These are phyloP conservation scores for Metarhizium brunneum DNA, from an alignment of 2,329 filamentous ascomycete genomes.

Conservation along the genomic window DNA sequence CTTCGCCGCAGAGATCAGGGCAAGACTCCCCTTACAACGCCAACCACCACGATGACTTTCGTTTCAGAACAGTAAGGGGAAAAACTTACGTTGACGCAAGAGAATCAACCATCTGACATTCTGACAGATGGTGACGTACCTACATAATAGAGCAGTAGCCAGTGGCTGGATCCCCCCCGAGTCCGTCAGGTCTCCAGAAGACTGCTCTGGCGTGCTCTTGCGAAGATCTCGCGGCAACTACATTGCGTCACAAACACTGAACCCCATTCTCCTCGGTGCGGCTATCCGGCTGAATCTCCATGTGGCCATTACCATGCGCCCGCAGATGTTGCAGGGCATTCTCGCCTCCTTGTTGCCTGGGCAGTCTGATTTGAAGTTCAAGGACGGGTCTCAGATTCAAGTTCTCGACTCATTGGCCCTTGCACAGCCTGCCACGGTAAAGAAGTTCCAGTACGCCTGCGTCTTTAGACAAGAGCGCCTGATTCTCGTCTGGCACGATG, in stretches of 20 bases:
- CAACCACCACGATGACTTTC: conserved; percentile 20
- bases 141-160: conserved; percentile 18
- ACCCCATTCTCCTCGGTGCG: conserved; percentile 28
- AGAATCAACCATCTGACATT: not conserved
- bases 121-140: conserved; percentile 21
- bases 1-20: not conserved
- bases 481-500: conserved; percentile 34
- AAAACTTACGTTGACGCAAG: not conserved
- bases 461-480: conserved; percentile 31
- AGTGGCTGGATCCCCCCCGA: conserved; percentile 20
- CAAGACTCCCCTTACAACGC: conserved; percentile 1
- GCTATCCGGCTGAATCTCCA: conserved; percentile 34
- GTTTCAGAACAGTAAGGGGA: conserved; percentile 19
- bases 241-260: conserved; percentile 28
- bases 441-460: conserved; percentile 33
- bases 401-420: conserved; percentile 32
- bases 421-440: conserved; percentile 27
- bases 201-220: conserved; percentile 26
- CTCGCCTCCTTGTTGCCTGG: conserved; percentile 28
- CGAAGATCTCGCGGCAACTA: conserved; percentile 30
- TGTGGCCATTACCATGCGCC: conserved; percentile 39
- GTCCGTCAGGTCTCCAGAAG: conserved; percentile 8
- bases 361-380: conserved; percentile 32
- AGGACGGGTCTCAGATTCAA: conserved; percentile 33
- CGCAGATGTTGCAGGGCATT: conserved; percentile 35